Evolutionary conservation across 805 yeast genomes (phyloP), one percentile per base, ranked within the genome.

Genomic region (Kluyveromyces lactis): DNA sequence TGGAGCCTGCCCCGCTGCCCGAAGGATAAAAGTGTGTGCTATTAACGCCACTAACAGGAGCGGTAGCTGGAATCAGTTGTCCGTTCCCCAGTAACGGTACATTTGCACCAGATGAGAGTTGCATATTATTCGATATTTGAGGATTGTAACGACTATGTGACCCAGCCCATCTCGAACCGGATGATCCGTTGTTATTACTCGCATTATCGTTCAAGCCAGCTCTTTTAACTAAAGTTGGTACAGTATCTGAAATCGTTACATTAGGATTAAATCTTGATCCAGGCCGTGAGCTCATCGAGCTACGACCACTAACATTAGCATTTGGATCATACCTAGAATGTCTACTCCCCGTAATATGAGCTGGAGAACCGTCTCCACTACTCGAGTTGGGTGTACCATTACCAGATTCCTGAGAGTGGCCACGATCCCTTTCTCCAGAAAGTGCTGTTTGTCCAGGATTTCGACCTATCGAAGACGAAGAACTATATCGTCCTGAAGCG

Each of bases 311-410:
- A 15, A 42, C 37, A 5, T 48, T 41, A 12, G 54, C 41, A 18
- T 39, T 44, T n/a, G 59, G 59, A 33, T 56, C 54, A 37, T 57
- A 57, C 24, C 62, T 42, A 3, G 60, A 54, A 2, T 49, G 52
- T 42, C 57, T 46, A 2, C 39, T 18, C 1, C 24, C 41, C 4
- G 34, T 19, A n/a, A n/a, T 7, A 5, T 28, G 31, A 6, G 26
- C 13, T 18, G 32, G 32, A 12, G 38, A 26, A 4, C 31, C 38
- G 15, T 18, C 19, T 17, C 37, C 37, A 18, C 30, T 34, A 18
- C 12, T 26, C 3, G 37, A 17, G n/a, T 15, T 15, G 6, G 30
- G 16, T 5, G 30, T 27, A 6, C 30, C 30, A 27, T 15, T 15
- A 5, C 30, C 30, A 12, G 30, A 15, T 5, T 27, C 30, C 16